Conservation (phyloP, 805 yeast species). For the Cyberlindnera meyerae region DNA sequence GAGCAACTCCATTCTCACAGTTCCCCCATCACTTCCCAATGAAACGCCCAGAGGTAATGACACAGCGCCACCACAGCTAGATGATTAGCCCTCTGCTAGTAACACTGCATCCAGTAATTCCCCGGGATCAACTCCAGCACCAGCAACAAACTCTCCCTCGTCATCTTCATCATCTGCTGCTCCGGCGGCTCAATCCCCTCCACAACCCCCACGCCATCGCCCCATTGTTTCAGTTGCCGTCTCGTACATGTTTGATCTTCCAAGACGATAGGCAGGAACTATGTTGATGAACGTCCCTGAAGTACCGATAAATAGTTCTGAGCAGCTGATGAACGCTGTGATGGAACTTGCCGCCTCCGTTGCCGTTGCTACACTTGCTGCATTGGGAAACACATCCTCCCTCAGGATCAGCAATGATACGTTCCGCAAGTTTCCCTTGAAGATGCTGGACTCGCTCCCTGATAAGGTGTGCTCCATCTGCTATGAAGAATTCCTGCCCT, state of each 20-base stretch:
- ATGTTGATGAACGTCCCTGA: conserved; percentile 64
- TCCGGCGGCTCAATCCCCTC: too few species aligned
- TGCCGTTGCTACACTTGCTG: conserved; percentile 59
- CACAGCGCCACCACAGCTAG: too few species aligned
- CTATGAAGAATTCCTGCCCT: conserved; percentile 43
- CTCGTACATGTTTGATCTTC: not conserved
- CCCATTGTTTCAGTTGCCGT: not conserved
- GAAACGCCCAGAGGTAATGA: too few species aligned
- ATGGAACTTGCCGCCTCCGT: conserved; percentile 64
- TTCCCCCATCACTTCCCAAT: too few species aligned
- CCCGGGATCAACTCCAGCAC: too few species aligned
- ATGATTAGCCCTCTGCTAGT: too few species aligned
- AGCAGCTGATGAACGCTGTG: conserved; percentile 48
- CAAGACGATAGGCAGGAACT: conserved; percentile 43
- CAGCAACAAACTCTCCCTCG: too few species aligned
- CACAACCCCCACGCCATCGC: not conserved
- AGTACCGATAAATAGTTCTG: conserved; percentile 55
- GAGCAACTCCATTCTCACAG: too few species aligned
- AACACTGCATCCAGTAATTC: too few species aligned
- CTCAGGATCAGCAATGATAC: conserved; percentile 43
- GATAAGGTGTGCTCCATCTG: conserved; percentile 56
- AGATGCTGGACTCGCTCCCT: conserved; percentile 28
- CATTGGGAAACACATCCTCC: conserved; percentile 36
- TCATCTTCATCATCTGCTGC: too few species aligned
- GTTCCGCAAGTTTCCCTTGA: conserved; percentile 46